phyloP scores from a whole-genome alignment of 805 yeast species.

The Saturnispora serradocipensis region DNA sequence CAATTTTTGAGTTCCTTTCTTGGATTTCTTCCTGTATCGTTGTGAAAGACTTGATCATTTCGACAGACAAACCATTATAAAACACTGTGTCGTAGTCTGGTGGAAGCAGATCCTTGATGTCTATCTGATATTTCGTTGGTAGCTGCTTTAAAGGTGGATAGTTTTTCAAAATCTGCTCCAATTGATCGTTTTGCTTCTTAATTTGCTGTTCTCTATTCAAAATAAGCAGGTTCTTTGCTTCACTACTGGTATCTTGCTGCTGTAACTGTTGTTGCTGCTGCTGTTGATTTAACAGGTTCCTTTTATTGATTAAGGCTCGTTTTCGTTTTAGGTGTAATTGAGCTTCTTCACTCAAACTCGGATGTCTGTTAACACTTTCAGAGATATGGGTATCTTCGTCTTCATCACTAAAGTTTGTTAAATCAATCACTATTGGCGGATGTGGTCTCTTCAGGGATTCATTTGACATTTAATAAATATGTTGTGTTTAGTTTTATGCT shows the following conservation, averaged over 20 bases:
- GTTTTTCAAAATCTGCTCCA: slow-evolving; percentile 5
- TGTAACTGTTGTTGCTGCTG: neutral
- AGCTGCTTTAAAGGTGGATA: slow-evolving; percentile 8
- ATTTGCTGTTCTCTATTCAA: neutral
- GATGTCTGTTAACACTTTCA: neutral
- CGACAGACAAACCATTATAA: neutral
- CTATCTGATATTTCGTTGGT: slow-evolving; percentile 13
- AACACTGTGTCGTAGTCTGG: neutral
- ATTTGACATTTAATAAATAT: neutral
- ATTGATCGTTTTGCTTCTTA: neutral
- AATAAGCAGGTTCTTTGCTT: neutral
- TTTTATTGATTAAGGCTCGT: neutral
- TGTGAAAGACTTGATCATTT: slow-evolving; percentile 4
- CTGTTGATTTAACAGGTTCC: neutral
- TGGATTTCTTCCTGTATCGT: slow-evolving; percentile 4
- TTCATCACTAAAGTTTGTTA: slow-evolving; percentile 3
- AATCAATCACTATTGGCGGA: neutral
- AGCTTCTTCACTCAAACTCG: neutral
- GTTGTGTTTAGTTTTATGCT: neutral
- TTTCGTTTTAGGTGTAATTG: neutral
- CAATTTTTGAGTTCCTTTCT: slow-evolving; percentile 3
- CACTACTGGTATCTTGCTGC: neutral
- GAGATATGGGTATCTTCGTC: neutral
- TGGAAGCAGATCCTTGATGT: slow-evolving; percentile 1
- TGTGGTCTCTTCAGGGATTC: neutral